A percentile compares a stretch with the other conserved stretches of the same genome.
phyloP scores from a whole-genome alignment of 2,329 filamentous ascomycete genomes.

The Pezizomycotina sp. region DNA sequence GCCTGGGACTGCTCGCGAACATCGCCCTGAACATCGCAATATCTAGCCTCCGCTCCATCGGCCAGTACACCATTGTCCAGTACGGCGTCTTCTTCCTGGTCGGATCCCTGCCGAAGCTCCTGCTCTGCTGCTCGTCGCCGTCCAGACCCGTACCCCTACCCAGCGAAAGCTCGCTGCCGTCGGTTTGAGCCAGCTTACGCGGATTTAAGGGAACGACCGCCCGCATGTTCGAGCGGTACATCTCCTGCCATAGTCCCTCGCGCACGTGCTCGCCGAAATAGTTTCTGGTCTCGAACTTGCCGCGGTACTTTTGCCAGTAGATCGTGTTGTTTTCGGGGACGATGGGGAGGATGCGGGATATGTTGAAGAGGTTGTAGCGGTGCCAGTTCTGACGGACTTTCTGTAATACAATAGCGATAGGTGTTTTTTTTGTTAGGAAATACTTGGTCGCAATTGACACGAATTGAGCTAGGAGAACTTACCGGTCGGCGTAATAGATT shows the following conservation, averaged over 20 bases:
- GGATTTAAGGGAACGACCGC: slow-evolving; percentile 77
- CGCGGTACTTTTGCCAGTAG: slow-evolving; percentile 96
- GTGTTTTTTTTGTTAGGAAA: not conserved
- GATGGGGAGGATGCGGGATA: slow-evolving; percentile 41
- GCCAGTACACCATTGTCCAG: slow-evolving; percentile 90
- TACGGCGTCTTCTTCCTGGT: slow-evolving; percentile 45
- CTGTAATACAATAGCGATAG: slow-evolving; percentile 35
- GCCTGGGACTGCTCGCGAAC: slow-evolving; percentile 82
- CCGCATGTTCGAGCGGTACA: slow-evolving; percentile 68
- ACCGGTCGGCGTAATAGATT: slow-evolving; percentile 16
- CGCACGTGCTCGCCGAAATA: slow-evolving; percentile 93
- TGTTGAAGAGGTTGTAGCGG: slow-evolving; percentile 91
- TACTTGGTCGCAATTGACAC: too few species aligned
- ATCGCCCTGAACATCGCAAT: slow-evolving; percentile 86
- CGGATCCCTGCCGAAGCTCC: slow-evolving; percentile 17
- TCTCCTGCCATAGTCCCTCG: slow-evolving; percentile 83
- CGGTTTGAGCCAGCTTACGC: slow-evolving; percentile 56
- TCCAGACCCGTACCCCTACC: slow-evolving; percentile 64
- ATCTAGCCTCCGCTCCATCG: slow-evolving; percentile 76
- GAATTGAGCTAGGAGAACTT: slow-evolving; percentile 1
- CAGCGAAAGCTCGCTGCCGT: slow-evolving; percentile 68
- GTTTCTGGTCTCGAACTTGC: slow-evolving; percentile 64
- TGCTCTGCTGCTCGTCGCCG: slow-evolving; percentile 15
- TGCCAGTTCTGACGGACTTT: slow-evolving; percentile 94
- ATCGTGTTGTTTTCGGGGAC: slow-evolving; percentile 45